Evolutionary conservation across 2,329 filamentous ascomycete genomes (phyloP), one percentile per base, ranked within the genome.

Genomic region (Didymellaceae sp.): DNA sequence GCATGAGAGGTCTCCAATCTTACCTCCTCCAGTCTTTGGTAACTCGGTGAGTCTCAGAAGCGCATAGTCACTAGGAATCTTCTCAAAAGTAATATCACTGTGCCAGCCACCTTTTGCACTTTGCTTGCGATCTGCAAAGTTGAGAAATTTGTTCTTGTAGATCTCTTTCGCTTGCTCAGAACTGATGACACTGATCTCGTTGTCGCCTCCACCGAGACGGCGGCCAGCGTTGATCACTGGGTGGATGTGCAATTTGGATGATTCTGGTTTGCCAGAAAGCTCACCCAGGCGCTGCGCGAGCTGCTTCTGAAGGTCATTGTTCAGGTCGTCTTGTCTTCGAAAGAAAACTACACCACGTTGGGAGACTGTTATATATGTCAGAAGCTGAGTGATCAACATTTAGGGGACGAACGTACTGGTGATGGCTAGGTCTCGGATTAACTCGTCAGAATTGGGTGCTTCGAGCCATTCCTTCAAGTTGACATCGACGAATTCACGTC

Each of bases 401-500:
- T n/a, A n/a, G n/a, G n/a, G n/a, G n/a, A n/a, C 22, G 11, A 6
- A 49, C 58, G 33, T 58, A 69, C 70, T 68, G 3, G 66, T 72
- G 41, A 73, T 70, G 6, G 86, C 87, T 0, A 90, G 75, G 57
- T 90, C 87, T 0, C 83, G 78, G 14, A 89, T 63, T 17, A 88
- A 70, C 30, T 86, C 83, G 45, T 89, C 86, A 0, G 84, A 79
- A 62, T 88, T 86, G 0, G 82, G 77, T 0, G 82, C 81, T 24
- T 83, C 74, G 8, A 90, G 75, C 47, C 89, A 86, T 17, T 90
- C 84, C 6, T 80, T 80, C 1, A 88, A 72, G 52, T 85, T 81
- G 20, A 81, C 68, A 30, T 79, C 78, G 30, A 78, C 74, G 52
- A 80, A 88, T 61, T 88, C 85, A 2, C 78, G 78, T 10, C 86